Percentiles rank a stretch among this genome's conserved stretches.
These are phyloP conservation scores for Chalciporus chontae DNA, from an alignment of 768 basidiomycete genomes.

Conservation along the genomic window DNA sequence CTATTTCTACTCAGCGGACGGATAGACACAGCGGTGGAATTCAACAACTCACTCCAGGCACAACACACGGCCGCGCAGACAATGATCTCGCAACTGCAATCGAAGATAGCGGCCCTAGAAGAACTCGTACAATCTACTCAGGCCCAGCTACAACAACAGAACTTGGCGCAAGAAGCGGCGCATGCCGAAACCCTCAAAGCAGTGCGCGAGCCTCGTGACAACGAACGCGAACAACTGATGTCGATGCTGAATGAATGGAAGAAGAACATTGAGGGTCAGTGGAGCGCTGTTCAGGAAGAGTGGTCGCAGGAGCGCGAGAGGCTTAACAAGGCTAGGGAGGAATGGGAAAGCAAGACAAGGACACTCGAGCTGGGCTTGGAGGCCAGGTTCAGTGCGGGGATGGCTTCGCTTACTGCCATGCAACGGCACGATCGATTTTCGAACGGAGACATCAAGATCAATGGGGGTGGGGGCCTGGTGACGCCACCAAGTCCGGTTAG, in stretches of 20 bases:
- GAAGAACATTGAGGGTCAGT: conserved; percentile 72
- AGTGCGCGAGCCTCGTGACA: conserved; percentile 32
- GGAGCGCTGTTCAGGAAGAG: conserved; percentile 73
- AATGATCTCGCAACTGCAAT: conserved; percentile 67
- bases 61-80: conserved; percentile 76
- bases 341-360: conserved; percentile 69
- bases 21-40: conserved; percentile 69
- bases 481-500: conserved; percentile 78
- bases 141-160: conserved; percentile 37
- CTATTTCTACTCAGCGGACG: conserved; percentile 65
- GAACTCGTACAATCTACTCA: conserved; percentile 53
- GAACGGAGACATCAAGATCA: conserved; percentile 29
- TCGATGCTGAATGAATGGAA: conserved; percentile 69
- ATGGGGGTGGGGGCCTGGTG: conserved; percentile 49
- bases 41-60: conserved; percentile 68
- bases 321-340: conserved; percentile 66
- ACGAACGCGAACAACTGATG: conserved; percentile 49
- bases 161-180: conserved; percentile 33
- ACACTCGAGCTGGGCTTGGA: conserved; percentile 51
- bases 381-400: conserved; percentile 34
- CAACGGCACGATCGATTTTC: conserved; percentile 38
- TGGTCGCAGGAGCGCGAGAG: conserved; percentile 82
- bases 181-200: conserved; percentile 31
- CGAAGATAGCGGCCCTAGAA: conserved; percentile 71
- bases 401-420: conserved; percentile 29